Percentiles rank a stretch among this genome's conserved stretches.
phyloP scores from a whole-genome alignment of 163 green algal species.

The Chlorella variabilis region DNA sequence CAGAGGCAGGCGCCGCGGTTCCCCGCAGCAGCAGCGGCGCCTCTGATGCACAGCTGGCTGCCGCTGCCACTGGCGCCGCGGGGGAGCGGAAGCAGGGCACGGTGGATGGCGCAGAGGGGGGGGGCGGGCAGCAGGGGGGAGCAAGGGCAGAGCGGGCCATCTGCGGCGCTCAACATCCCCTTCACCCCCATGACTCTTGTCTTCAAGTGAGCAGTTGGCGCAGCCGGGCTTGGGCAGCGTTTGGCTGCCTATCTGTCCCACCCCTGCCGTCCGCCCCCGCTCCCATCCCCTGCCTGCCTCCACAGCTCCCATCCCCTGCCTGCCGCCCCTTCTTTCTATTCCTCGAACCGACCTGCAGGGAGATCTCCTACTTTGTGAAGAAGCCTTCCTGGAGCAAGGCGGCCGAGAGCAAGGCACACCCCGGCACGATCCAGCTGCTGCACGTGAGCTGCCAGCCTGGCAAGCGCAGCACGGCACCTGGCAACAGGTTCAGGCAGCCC shows the following conservation, averaged over 20 bases:
- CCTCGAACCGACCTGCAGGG: too few relatives aligned
- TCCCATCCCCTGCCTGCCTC: too few relatives aligned
- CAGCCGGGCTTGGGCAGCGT: too few relatives aligned
- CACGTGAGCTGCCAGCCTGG: slow-evolving; percentile 18
- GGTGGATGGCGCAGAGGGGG: not conserved
- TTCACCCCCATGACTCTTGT: slow-evolving; percentile 50
- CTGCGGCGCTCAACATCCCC: slow-evolving; percentile 16
- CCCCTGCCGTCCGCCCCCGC: too few relatives aligned
- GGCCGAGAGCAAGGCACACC: slow-evolving; percentile 19
- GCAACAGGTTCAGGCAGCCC: not conserved
- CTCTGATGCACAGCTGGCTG: too few relatives aligned
- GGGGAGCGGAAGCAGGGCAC: too few relatives aligned
- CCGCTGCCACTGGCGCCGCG: too few relatives aligned
- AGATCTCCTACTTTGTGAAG: slow-evolving; percentile 36
- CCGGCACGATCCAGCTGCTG: slow-evolving; percentile 51
- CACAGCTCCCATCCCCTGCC: too few relatives aligned
- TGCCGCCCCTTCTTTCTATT: too few relatives aligned
- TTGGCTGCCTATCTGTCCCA: too few relatives aligned
- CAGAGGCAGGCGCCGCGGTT: not conserved
- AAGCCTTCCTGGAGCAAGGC: slow-evolving; percentile 36
- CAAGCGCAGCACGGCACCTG: not conserved
- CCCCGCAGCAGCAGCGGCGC: not conserved
- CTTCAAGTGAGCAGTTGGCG: not conserved
- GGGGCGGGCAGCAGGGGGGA: not conserved
- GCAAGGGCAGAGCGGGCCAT: not conserved